phyloP scores from a whole-genome alignment of 768 basidiomycete species.

The Rhodotorula paludigena region DNA sequence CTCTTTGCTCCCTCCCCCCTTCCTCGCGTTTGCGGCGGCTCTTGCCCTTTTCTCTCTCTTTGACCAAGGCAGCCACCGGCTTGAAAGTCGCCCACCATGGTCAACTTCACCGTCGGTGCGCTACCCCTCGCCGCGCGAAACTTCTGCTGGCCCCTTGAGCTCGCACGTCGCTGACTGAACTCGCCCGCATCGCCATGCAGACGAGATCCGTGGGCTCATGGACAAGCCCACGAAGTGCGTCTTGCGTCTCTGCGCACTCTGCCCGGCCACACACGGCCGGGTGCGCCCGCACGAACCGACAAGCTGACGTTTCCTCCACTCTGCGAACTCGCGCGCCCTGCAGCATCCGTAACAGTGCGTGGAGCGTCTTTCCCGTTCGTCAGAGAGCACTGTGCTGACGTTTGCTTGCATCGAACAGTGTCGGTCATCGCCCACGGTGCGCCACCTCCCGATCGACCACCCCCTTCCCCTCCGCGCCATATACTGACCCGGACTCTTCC shows the following conservation, averaged over 20 bases:
- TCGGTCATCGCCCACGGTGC: constrained; percentile 52
- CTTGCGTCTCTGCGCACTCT: fast-evolving
- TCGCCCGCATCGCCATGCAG: constrained; percentile 17
- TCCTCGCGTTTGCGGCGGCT: constrained; percentile 9
- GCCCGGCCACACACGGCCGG: not conserved
- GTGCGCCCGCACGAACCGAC: not conserved
- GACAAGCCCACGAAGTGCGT: constrained; percentile 42
- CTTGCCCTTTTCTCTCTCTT: not conserved
- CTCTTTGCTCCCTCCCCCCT: not conserved
- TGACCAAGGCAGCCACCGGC: not conserved
- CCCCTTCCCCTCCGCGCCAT: not conserved
- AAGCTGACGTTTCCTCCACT: constrained; percentile 23
- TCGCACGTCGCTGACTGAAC: not conserved
- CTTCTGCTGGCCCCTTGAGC: not conserved
- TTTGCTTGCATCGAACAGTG: constrained; percentile 40
- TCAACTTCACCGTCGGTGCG: constrained; percentile 38
- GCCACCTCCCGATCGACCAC: constrained; percentile 13
- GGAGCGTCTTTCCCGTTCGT: fast-evolving
- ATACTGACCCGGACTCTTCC: not conserved
- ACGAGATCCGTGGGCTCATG: constrained; percentile 49
- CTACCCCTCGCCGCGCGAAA: not conserved
- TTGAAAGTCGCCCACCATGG: constrained; percentile 18
- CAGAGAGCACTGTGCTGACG: not conserved
- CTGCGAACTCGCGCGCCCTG: not conserved
- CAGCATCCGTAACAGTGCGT: constrained; percentile 42